phyloP scores from a whole-genome alignment of 306 rosid species.

The Ceratonia siliqua region DNA sequence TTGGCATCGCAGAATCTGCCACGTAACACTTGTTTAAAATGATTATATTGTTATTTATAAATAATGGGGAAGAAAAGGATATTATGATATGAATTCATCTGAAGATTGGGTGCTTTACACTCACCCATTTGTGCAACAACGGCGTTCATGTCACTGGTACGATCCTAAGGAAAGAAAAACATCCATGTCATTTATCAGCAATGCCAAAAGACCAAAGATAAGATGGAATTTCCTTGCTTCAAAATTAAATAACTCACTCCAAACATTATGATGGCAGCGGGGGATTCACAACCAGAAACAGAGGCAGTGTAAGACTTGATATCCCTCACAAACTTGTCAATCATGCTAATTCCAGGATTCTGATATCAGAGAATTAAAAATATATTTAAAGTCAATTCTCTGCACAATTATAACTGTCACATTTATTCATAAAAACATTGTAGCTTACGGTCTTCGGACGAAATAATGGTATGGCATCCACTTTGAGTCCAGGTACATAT shows the following conservation, averaged over 20 bases:
- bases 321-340: conserved; percentile 37
- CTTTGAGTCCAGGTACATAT: conserved; percentile 35
- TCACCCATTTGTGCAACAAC: conserved; percentile 47
- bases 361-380: not conserved
- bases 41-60: not conserved
- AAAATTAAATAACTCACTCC: conserved; percentile 55
- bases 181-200: not conserved
- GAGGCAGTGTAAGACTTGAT: conserved; percentile 43
- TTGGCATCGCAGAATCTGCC: conserved; percentile 53
- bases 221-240: too few relatives aligned
- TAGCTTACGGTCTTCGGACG: conserved; percentile 14
- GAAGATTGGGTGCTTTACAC: too few relatives aligned
- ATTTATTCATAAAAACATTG: too few relatives aligned
- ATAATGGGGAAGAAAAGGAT: not conserved
- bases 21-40: too few relatives aligned
- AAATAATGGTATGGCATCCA: conserved; percentile 23
- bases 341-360: conserved; percentile 24
- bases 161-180: conserved; percentile 40
- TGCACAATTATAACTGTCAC: not conserved
- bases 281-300: conserved; percentile 45
- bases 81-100: not conserved
- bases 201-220: too few relatives aligned
- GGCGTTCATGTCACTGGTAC: conserved; percentile 43
- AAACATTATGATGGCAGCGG: conserved; percentile 50
- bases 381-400: not conserved